phyloP scores from a whole-genome alignment of 2,329 filamentous ascomycete species.

The Blastomyces gilchristii region DNA sequence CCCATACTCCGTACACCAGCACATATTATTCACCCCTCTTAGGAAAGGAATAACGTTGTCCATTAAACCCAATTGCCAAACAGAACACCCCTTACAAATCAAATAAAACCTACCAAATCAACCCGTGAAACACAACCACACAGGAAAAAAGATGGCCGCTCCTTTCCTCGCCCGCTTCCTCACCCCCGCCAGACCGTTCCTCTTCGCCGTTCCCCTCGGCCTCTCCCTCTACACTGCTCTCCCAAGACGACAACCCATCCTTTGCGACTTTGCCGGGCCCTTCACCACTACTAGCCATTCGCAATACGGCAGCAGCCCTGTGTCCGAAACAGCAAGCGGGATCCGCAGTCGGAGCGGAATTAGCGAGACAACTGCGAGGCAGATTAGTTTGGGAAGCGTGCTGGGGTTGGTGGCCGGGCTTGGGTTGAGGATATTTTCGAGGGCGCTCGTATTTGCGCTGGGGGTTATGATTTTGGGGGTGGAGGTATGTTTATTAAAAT shows the following conservation, averaged over 20 bases:
- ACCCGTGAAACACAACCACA: neutral
- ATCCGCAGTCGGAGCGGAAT: slow-evolving; percentile 16
- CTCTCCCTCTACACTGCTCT: slow-evolving; percentile 28
- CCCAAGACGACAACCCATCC: slow-evolving; percentile 24
- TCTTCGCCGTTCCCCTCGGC: slow-evolving; percentile 21
- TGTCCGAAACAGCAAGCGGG: slow-evolving; percentile 12
- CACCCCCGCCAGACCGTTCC: slow-evolving; percentile 13
- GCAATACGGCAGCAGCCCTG: slow-evolving; percentile 17
- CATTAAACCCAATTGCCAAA: neutral
- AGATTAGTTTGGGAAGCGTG: slow-evolving; percentile 38
- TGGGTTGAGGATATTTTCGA: slow-evolving; percentile 36
- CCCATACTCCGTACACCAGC: neutral
- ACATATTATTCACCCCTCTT: neutral
- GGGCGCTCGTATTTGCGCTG: slow-evolving; percentile 34
- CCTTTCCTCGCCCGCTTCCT: slow-evolving; percentile 13
- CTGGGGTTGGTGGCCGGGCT: slow-evolving; percentile 36
- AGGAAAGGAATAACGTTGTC: neutral
- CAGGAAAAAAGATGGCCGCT: slow-evolving; percentile 13
- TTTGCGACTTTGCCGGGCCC: slow-evolving; percentile 18
- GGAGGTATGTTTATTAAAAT: slow-evolving; percentile 26
- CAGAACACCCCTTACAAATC: neutral
- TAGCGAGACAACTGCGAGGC: slow-evolving; percentile 30
- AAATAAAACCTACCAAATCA: neutral
- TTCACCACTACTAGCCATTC: neutral
- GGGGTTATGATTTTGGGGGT: slow-evolving; percentile 36